Conservation (phyloP, 2,329 filamentous ascomycete species). For the Hymenoscyphus linearis region DNA sequence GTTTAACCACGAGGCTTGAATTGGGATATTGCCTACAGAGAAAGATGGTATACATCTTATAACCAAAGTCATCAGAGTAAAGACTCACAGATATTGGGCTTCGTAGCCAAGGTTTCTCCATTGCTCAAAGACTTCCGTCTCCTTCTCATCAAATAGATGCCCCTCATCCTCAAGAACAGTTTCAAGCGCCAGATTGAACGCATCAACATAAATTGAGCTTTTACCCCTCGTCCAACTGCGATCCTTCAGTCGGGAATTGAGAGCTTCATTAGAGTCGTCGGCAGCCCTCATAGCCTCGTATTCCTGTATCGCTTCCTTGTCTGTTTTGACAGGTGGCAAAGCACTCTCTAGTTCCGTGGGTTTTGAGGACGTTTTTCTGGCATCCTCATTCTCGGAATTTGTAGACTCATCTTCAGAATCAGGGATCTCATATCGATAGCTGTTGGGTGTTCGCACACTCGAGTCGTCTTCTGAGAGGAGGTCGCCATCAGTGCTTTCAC, state of each 20-base stretch:
- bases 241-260: constrained; percentile 48
- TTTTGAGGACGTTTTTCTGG: constrained; percentile 28
- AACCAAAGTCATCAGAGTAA: neutral
- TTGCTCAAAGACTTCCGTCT: constrained; percentile 68
- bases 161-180: constrained; percentile 86
- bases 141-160: constrained; percentile 78
- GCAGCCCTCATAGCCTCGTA: constrained; percentile 60
- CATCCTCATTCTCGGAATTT: constrained; percentile 33
- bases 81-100: constrained; percentile 76
- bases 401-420: constrained; percentile 31
- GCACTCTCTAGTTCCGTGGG: constrained; percentile 67
- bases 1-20: neutral
- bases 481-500: constrained; percentile 24
- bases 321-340: constrained; percentile 60
- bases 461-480: constrained; percentile 17
- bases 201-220: constrained; percentile 94
- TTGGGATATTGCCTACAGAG: neutral
- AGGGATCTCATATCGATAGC: constrained; percentile 29
- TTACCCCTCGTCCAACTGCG: constrained; percentile 67
- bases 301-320: constrained; percentile 68
- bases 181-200: constrained; percentile 87
- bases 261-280: constrained; percentile 34
- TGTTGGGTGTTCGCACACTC: constrained; percentile 8
- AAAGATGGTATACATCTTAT: neutral
- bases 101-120: constrained; percentile 77